Conservation (phyloP, 1,284 basidiomycete genomes). For the Tylopilus orsonianus region DNA sequence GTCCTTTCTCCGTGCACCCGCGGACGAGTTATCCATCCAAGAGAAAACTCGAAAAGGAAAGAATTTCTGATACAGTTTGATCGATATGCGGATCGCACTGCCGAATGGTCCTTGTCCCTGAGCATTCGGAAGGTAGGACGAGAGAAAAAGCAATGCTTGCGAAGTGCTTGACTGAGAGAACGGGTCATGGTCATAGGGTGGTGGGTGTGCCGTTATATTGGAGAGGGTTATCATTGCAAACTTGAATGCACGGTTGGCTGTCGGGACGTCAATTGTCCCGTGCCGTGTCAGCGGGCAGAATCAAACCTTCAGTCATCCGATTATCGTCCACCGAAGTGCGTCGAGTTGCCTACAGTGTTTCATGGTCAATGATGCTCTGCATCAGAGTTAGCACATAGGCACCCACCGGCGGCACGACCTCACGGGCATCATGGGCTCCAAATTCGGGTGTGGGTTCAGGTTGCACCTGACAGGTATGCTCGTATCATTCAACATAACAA, state of each 20-base stretch:
- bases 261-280: slow-evolving; percentile 8
- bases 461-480: slow-evolving; percentile 16
- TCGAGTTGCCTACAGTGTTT: slow-evolving; percentile 16
- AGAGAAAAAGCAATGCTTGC: slow-evolving; percentile 53
- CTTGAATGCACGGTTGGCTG: slow-evolving; percentile 70
- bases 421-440: slow-evolving; percentile 7
- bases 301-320: slow-evolving; percentile 49
- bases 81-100: slow-evolving; percentile 59
- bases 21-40: slow-evolving; percentile 42
- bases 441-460: slow-evolving; percentile 9
- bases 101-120: slow-evolving; percentile 74
- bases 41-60: slow-evolving; percentile 46
- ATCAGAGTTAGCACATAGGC: not conserved
- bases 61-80: slow-evolving; percentile 57
- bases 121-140: slow-evolving; percentile 61
- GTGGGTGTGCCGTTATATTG: slow-evolving; percentile 57
- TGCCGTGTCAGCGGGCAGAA: not conserved
- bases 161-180: slow-evolving; percentile 36
- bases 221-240: slow-evolving; percentile 65
- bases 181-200: slow-evolving; percentile 53
- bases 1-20: slow-evolving; percentile 50
- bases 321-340: slow-evolving; percentile 32
- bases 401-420: slow-evolving; percentile 23
- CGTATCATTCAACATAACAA: not conserved
- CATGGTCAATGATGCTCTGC: not conserved